Conservation (phyloP, 2,329 filamentous ascomycete genomes). For the Cytospora piceae region DNA sequence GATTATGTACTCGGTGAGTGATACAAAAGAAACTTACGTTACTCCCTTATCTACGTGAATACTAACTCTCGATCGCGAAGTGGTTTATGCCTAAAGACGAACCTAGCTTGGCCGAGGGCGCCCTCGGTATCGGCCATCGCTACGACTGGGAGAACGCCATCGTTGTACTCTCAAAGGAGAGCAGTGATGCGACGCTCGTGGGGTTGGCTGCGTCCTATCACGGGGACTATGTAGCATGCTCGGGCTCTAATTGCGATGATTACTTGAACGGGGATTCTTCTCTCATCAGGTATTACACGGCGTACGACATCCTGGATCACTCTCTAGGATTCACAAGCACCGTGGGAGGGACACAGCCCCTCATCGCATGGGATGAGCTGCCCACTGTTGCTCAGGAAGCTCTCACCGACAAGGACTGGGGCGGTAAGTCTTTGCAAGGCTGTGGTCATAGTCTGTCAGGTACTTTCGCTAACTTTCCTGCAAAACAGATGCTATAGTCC, state of each 20-base stretch:
- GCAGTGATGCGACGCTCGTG: constrained; percentile 39
- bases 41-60: neutral
- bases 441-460: too few species aligned
- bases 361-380: constrained; percentile 51
- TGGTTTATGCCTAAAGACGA: constrained; percentile 53
- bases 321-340: constrained; percentile 42
- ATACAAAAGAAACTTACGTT: neutral
- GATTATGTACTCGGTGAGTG: constrained; percentile 45
- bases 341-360: constrained; percentile 43
- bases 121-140: constrained; percentile 40
- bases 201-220: constrained; percentile 45
- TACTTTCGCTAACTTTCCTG: neutral
- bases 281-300: constrained; percentile 42
- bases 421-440: constrained; percentile 27
- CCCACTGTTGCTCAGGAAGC: constrained; percentile 41
- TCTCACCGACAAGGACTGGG: constrained; percentile 45
- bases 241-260: constrained; percentile 26
- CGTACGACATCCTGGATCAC: constrained; percentile 40
- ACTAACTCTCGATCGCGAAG: neutral
- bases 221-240: constrained; percentile 40
- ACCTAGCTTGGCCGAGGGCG: constrained; percentile 34
- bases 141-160: constrained; percentile 47
- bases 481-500: constrained; percentile 41
- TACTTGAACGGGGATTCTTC: constrained; percentile 33
- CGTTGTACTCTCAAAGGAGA: constrained; percentile 37